Evolutionary conservation across 164 flowering plant species (phyloP).

Genomic region (Stephania japonica): DNA sequence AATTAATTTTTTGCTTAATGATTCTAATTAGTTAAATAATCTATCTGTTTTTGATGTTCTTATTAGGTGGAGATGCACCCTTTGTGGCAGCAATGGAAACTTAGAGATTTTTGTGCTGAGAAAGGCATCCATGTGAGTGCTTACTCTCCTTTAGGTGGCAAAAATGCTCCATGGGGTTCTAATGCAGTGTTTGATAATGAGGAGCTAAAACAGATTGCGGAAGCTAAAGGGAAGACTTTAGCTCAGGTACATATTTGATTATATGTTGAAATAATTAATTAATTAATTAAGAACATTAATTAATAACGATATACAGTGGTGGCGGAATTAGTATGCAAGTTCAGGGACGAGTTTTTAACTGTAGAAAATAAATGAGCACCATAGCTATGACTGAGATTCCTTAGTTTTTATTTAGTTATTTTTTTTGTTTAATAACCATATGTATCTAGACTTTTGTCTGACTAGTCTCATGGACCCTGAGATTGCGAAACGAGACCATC

Average conservation of each 20-base stretch:
- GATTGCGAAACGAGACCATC: too few relatives aligned
- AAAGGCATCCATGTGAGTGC: slow-evolving; percentile 7
- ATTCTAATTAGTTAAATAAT: too few relatives aligned
- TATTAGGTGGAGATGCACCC: slow-evolving; percentile 6
- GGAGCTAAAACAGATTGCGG: background rate
- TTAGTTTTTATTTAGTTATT: background rate
- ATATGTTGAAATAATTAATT: background rate
- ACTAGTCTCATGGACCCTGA: too few relatives aligned
- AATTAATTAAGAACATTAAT: too few relatives aligned
- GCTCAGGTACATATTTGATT: slow-evolving; percentile 3
- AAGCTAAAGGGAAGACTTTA: slow-evolving; percentile 5
- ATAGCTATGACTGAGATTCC: background rate
- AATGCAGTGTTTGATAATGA: background rate
- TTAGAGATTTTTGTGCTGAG: slow-evolving; percentile 6
- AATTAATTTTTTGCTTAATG: too few relatives aligned
- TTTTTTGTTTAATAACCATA: too few relatives aligned
- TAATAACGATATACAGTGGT: too few relatives aligned
- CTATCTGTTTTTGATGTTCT: background rate
- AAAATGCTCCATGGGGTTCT: background rate
- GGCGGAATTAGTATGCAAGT: background rate
- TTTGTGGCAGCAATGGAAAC: slow-evolving; percentile 3
- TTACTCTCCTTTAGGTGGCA: slow-evolving; percentile 3
- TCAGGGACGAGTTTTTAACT: too few relatives aligned
- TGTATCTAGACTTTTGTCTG: too few relatives aligned
- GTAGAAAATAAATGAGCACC: background rate